Evolutionary conservation across 208 protist genomes (phyloP).

Genomic region (Crithidia thermophila): DNA sequence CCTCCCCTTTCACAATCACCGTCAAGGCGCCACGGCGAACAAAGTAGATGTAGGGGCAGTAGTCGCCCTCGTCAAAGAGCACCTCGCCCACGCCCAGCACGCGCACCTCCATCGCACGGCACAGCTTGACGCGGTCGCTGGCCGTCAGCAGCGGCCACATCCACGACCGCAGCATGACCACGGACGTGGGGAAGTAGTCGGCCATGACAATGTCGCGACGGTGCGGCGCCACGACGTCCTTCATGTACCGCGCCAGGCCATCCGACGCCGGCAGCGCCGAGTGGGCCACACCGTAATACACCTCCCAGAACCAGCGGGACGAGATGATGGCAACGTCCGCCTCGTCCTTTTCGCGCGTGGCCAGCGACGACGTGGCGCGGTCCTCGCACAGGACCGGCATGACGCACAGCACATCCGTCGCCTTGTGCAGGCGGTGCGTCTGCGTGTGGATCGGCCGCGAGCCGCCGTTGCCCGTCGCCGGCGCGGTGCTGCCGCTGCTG

Average conservation of each 20-base stretch:
- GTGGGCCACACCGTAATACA: constrained; percentile 53
- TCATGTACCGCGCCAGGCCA: constrained; percentile 57
- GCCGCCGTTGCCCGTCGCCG: background rate
- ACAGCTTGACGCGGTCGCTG: constrained; percentile 80
- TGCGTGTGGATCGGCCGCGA: constrained; percentile 44
- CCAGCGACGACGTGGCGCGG: constrained; percentile 46
- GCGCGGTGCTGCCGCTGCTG: background rate
- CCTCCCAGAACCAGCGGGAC: constrained; percentile 83
- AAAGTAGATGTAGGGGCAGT: constrained; percentile 79
- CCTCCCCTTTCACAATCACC: constrained; percentile 68
- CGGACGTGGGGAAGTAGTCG: constrained; percentile 73
- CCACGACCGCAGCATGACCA: constrained; percentile 84
- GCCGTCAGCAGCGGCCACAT: constrained; percentile 76
- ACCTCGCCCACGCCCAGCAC: constrained; percentile 79
- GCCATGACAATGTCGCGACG: constrained; percentile 61
- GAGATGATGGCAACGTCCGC: constrained; percentile 81
- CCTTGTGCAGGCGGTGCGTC: constrained; percentile 37
- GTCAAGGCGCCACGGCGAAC: constrained; percentile 76
- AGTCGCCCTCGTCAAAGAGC: constrained; percentile 66
- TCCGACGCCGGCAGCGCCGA: constrained; percentile 32
- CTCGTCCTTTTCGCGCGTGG: constrained; percentile 42
- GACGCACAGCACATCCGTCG: constrained; percentile 66
- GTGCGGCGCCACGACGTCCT: constrained; percentile 53
- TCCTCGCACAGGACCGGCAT: constrained; percentile 84
- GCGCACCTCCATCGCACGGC: constrained; percentile 65